Evolutionary conservation across 345 rosid genomes (phyloP).

Genomic region (Cardiospermum halicacabum): DNA sequence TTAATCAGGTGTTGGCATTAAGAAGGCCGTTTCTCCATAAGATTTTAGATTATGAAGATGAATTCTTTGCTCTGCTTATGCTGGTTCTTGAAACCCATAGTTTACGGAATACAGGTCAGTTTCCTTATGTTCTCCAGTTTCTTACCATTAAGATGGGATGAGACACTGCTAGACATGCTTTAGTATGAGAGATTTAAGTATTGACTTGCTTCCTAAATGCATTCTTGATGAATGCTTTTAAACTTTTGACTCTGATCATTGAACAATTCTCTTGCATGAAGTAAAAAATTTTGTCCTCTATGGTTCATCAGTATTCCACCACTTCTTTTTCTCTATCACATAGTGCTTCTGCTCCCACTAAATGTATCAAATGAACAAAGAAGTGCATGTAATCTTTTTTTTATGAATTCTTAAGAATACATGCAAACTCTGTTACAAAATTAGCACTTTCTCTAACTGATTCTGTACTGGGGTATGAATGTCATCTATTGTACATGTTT

Average conservation of each 20-base stretch:
- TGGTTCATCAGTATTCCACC: neutral
- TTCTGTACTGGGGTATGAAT: neutral
- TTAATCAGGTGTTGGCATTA: slow-evolving; percentile 78
- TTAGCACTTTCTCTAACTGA: neutral
- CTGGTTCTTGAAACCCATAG: slow-evolving; percentile 90
- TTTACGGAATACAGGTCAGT: slow-evolving; percentile 85
- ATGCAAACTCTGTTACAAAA: neutral
- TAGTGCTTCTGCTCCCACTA: neutral
- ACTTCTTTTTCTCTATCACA: neutral
- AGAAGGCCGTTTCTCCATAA: slow-evolving; percentile 89
- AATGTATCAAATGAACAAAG: neutral
- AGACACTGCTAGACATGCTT: neutral
- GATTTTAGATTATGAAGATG: slow-evolving; percentile 89
- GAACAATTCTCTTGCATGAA: neutral
- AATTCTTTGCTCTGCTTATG: slow-evolving; percentile 86
- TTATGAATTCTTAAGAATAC: neutral
- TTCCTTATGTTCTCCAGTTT: slow-evolving; percentile 1
- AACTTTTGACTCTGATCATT: neutral
- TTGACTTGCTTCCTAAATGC: neutral
- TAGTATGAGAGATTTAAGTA: neutral
- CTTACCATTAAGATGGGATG: too few relatives aligned
- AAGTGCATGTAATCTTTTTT: neutral
- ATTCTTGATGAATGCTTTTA: neutral
- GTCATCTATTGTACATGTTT: neutral
- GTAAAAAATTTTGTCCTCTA: neutral